Evolutionary conservation across 352 stramenopile genomes (phyloP).

Genomic region (Globisporangium viniferum): DNA sequence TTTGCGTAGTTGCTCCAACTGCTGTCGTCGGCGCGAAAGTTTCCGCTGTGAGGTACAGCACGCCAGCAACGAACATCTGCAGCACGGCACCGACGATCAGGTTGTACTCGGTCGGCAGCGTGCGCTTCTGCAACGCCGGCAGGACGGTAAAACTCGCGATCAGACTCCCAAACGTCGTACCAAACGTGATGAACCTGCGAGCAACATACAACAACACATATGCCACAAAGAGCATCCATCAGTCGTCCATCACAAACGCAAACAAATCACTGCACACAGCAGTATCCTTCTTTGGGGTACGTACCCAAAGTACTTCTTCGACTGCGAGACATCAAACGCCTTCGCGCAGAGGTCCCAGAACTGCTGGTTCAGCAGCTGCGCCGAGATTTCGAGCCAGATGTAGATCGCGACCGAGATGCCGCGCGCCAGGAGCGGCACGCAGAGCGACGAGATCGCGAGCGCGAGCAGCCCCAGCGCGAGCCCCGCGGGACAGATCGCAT

Average conservation of each 20-base stretch:
- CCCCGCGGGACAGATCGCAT: constrained; percentile 41
- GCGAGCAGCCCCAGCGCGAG: constrained; percentile 40
- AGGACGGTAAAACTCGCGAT: constrained; percentile 73
- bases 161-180: constrained; percentile 74
- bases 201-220: not conserved
- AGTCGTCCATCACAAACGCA: not conserved
- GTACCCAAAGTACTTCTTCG: constrained; percentile 83
- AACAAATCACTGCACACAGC: not conserved
- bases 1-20: not conserved
- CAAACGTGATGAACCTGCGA: constrained; percentile 74
- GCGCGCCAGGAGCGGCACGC: constrained; percentile 32
- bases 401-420: constrained; percentile 66
- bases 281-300: constrained; percentile 1
- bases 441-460: constrained; percentile 53
- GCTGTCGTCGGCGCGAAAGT: constrained; percentile 28
- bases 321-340: constrained; percentile 74
- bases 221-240: not conserved
- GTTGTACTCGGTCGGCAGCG: constrained; percentile 72
- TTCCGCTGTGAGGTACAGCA: constrained; percentile 54
- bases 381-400: constrained; percentile 75
- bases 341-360: constrained; percentile 87
- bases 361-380: constrained; percentile 75
- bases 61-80: constrained; percentile 52
- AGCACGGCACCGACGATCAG: constrained; percentile 52
- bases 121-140: constrained; percentile 41